A percentile compares a stretch with the other conserved stretches of the same genome.
Conservation (phyloP, 768 basidiomycete genomes). For the Clathrus columnatus region DNA sequence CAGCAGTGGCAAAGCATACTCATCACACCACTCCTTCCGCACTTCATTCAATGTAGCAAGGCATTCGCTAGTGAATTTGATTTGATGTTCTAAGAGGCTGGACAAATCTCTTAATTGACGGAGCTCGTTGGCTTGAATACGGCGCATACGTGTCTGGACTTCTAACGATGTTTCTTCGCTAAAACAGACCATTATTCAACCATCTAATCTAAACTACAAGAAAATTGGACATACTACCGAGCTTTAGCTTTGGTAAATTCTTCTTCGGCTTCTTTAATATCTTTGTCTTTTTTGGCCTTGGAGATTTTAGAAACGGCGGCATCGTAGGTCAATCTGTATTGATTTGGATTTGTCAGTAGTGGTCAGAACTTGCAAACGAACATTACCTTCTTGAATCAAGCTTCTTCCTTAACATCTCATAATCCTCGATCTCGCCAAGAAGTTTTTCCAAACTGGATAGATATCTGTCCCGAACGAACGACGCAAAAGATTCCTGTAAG, state of each 20-base stretch:
- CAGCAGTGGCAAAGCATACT: slow-evolving; percentile 40
- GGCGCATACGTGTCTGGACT: slow-evolving; percentile 68
- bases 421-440: slow-evolving; percentile 73
- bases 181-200: slow-evolving; percentile 4
- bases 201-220: background rate
- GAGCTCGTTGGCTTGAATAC: slow-evolving; percentile 73
- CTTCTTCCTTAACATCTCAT: slow-evolving; percentile 73
- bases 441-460: slow-evolving; percentile 56
- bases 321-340: slow-evolving; percentile 61
- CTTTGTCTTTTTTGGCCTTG: slow-evolving; percentile 72
- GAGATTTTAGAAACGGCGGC: slow-evolving; percentile 63
- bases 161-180: slow-evolving; percentile 87
- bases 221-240: slow-evolving; percentile 49
- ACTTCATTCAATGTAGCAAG: slow-evolving; percentile 65
- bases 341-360: background rate
- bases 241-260: slow-evolving; percentile 63
- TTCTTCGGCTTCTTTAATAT: slow-evolving; percentile 68
- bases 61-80: slow-evolving; percentile 67
- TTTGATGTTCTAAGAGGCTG: slow-evolving; percentile 61
- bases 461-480: slow-evolving; percentile 67
- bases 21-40: slow-evolving; percentile 56
- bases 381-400: slow-evolving; percentile 73
- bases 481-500: slow-evolving; percentile 72
- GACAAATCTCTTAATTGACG: slow-evolving; percentile 64
- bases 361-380: slow-evolving; percentile 3